Evolutionary conservation across 176 grass and related monocot species (phyloP).

Genomic region (Calamus simplicifolius): DNA sequence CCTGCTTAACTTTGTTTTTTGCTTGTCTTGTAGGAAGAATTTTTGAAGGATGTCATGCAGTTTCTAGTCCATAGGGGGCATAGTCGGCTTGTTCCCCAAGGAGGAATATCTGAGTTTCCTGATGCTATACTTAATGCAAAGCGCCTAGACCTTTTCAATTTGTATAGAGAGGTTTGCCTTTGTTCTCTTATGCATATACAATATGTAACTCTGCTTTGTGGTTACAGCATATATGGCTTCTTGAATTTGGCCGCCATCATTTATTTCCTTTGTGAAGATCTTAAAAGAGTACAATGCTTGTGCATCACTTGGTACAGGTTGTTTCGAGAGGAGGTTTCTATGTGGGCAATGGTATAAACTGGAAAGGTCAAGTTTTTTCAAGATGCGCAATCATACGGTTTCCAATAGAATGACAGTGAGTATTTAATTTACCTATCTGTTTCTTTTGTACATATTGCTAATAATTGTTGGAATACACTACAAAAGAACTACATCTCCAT

Average conservation of each 20-base stretch:
- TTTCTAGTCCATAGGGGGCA: conserved; percentile 59
- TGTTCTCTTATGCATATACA: background rate
- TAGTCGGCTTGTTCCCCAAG: conserved; percentile 51
- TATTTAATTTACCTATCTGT: background rate
- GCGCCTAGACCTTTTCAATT: conserved; percentile 70
- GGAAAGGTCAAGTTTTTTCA: conserved; percentile 89
- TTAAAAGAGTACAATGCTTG: background rate
- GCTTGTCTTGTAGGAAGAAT: conserved; percentile 44
- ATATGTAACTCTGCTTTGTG: no score
- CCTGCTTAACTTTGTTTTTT: background rate
- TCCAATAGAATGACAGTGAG: conserved; percentile 74
- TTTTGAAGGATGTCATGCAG: conserved; percentile 69
- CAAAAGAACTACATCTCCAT: no score
- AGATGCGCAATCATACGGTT: conserved; percentile 74
- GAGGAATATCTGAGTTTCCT: conserved; percentile 61
- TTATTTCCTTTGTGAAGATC: background rate
- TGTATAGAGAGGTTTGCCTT: conserved; percentile 59
- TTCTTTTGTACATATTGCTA: background rate
- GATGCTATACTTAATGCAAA: conserved; percentile 68
- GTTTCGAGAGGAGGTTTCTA: conserved; percentile 81
- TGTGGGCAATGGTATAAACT: conserved; percentile 75
- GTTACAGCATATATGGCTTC: no score
- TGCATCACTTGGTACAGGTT: conserved; percentile 23
- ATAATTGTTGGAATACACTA: no score
- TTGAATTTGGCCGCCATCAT: no score